Conservation (phyloP, 176 grass and related monocot genomes). For the Areca catechu region DNA sequence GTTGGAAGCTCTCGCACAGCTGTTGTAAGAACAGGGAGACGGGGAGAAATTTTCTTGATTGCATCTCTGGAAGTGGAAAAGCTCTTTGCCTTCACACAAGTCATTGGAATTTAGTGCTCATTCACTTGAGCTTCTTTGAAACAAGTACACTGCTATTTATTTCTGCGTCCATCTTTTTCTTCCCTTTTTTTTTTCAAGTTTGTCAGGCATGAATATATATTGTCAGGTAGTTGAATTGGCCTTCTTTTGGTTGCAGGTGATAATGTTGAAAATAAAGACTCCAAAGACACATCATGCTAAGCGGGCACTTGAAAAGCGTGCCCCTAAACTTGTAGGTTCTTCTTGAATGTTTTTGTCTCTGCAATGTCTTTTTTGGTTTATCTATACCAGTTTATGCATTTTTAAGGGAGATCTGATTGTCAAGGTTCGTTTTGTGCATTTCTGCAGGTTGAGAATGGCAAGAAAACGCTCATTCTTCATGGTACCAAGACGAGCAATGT, state of each 20-base stretch:
- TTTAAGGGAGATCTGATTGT: background rate
- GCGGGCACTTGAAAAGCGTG: constrained; percentile 61
- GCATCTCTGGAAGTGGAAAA: no score
- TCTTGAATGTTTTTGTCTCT: background rate
- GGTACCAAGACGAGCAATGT: constrained; percentile 76
- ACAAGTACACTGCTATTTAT: no score
- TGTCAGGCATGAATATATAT: no score
- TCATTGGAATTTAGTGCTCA: no score
- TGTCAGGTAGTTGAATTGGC: no score
- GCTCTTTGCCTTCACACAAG: no score
- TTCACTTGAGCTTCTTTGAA: no score
- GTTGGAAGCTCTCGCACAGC: no score
- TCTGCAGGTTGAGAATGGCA: constrained; percentile 74
- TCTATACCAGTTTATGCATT: background rate
- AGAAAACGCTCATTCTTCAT: constrained; percentile 85
- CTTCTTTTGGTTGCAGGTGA: background rate
- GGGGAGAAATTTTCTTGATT: no score
- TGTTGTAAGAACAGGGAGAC: no score
- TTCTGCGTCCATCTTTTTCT: no score
- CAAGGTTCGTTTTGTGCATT: background rate
- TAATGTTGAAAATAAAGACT: constrained; percentile 51
- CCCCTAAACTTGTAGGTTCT: constrained; percentile 67
- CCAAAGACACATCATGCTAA: constrained; percentile 52
- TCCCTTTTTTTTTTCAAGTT: no score
- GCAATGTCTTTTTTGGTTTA: background rate